phyloP scores from a whole-genome alignment of 305 asterid genomes.

The Fraxinus floribunda region DNA sequence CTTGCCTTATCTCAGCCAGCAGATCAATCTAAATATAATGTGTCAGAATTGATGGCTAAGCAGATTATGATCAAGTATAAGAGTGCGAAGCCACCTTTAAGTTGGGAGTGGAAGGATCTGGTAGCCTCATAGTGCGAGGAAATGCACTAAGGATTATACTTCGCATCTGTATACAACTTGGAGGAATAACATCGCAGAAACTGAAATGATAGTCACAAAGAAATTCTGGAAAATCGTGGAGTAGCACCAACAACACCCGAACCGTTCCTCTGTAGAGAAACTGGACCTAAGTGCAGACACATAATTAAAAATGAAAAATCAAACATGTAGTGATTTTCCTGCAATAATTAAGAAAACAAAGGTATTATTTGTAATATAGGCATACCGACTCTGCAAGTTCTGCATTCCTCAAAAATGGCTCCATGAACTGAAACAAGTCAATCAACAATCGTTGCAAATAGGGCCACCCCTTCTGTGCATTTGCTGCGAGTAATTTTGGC shows the following conservation, averaged over 20 bases:
- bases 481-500: slow-evolving; percentile 91
- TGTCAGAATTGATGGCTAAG: slow-evolving; percentile 6
- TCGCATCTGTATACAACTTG: slow-evolving; percentile 97
- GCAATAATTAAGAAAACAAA: slow-evolving; percentile 8
- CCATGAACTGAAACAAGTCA: slow-evolving; percentile 93
- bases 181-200: slow-evolving; percentile 98
- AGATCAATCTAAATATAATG: slow-evolving; percentile 72
- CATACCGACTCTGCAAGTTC: slow-evolving; percentile 92
- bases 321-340: neutral
- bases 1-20: slow-evolving; percentile 74
- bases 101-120: slow-evolving; percentile 97
- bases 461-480: slow-evolving; percentile 96
- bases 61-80: neutral
- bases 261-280: slow-evolving; percentile 93
- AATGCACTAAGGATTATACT: slow-evolving; percentile 93
- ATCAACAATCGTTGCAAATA: slow-evolving; percentile 82
- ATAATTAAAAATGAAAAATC: slow-evolving; percentile 13
- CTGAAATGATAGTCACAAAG: slow-evolving; percentile 99
- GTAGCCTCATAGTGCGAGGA: slow-evolving; percentile 98
- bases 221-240: slow-evolving; percentile 97
- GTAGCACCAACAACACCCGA: slow-evolving; percentile 91
- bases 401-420: slow-evolving; percentile 92
- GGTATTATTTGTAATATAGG: slow-evolving; percentile 4
- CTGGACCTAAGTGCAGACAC: slow-evolving; percentile 48
- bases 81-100: slow-evolving; percentile 52